phyloP scores from a whole-genome alignment of 2,329 filamentous ascomycete genomes.

The Colletotrichum melonis region DNA sequence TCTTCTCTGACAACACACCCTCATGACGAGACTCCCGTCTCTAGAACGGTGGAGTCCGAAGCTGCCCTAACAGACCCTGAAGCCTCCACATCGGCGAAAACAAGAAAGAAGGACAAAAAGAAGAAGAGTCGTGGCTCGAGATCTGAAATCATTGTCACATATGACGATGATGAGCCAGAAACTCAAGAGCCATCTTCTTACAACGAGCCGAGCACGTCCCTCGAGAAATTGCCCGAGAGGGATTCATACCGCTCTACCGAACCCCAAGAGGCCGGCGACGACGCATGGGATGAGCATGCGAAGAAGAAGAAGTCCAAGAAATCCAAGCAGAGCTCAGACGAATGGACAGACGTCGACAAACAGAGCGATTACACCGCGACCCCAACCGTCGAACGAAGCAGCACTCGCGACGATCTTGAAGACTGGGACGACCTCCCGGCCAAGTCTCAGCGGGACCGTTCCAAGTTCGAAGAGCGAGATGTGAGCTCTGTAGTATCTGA shows the following conservation, averaged over 20 bases:
- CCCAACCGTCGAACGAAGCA: constrained; percentile 8
- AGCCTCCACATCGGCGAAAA: constrained; percentile 39
- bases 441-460: constrained; percentile 40
- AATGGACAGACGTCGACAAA: constrained; percentile 37
- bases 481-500: constrained; percentile 63
- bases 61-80: constrained; percentile 32
- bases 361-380: constrained; percentile 11
- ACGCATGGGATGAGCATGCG: constrained; percentile 43
- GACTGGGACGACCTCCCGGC: constrained; percentile 30
- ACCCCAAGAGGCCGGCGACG: constrained; percentile 37
- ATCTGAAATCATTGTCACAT: constrained; percentile 42
- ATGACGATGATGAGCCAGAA: constrained; percentile 39
- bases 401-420: background rate
- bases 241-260: constrained; percentile 29
- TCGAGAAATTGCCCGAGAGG: constrained; percentile 3
- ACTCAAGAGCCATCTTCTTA: background rate
- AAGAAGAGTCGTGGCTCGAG: constrained; percentile 55
- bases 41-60: background rate
- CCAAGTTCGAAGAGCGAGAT: constrained; percentile 53
- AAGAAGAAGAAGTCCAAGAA: constrained; percentile 47
- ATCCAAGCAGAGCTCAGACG: constrained; percentile 35
- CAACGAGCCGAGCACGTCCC: constrained; percentile 2
- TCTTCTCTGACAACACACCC: background rate
- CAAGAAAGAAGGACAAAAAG: constrained; percentile 49
- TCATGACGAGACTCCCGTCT: background rate